Conservation (phyloP, 345 rosid genomes). For the Mangifera indica region DNA sequence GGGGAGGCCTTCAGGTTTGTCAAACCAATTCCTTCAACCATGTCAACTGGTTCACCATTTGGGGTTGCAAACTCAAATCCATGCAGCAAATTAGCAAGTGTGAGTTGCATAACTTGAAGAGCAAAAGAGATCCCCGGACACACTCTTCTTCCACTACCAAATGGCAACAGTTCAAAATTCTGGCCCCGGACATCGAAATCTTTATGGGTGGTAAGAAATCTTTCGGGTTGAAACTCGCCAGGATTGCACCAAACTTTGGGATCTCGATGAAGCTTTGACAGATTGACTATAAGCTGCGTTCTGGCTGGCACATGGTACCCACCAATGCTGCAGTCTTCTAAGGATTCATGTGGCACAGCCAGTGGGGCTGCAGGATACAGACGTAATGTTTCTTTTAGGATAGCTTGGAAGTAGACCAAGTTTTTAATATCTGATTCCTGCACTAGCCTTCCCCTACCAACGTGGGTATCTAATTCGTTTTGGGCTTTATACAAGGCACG, state of each 20-base stretch:
- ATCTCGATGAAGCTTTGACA: conserved; percentile 38
- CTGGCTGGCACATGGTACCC: conserved; percentile 38
- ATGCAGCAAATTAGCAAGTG: conserved; percentile 35
- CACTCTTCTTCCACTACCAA: conserved; percentile 38
- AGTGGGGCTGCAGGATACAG: conserved; percentile 38
- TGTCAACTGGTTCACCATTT: conserved; percentile 23
- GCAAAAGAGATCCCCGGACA: conserved; percentile 43
- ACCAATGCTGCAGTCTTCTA: conserved; percentile 33
- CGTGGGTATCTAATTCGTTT: conserved; percentile 36
- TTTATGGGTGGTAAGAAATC: conserved; percentile 36
- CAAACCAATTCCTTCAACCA: conserved; percentile 22
- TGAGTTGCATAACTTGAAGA: conserved; percentile 28
- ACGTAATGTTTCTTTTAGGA: conserved; percentile 44
- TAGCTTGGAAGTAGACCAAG: conserved; percentile 35
- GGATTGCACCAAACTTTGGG: conserved; percentile 35
- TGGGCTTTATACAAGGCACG: conserved; percentile 31
- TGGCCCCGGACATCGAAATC: conserved; percentile 34
- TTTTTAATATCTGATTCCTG: conserved; percentile 31
- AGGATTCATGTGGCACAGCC: conserved; percentile 34
- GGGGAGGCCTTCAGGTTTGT: conserved; percentile 25
- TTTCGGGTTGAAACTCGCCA: conserved; percentile 32
- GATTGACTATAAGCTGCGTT: conserved; percentile 30
- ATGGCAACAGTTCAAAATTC: conserved; percentile 37
- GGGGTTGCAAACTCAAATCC: conserved; percentile 29
- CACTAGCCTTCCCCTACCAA: conserved; percentile 34